Percentiles rank a stretch among this genome's conserved stretches.
These are phyloP conservation scores for Xylariales sp. DNA, from an alignment of 2,329 filamentous ascomycete genomes.

Conservation along the genomic window DNA sequence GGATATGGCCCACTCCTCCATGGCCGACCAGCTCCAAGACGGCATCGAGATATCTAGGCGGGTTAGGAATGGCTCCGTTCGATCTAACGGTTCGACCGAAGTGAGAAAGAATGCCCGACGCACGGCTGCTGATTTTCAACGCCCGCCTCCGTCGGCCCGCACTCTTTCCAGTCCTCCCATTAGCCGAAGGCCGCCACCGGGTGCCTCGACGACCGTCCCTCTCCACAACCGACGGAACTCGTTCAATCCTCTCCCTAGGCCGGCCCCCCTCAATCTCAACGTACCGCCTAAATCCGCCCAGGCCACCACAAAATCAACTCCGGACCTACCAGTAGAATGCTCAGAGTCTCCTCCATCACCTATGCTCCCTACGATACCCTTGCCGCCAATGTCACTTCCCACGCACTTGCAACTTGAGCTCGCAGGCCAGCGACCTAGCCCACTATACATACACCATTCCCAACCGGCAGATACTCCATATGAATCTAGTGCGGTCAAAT, in stretches of 20 bases:
- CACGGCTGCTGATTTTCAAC: slow-evolving; percentile 49
- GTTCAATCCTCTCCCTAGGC: slow-evolving; percentile 58
- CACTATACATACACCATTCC: slow-evolving; percentile 73
- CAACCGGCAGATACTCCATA: slow-evolving; percentile 74
- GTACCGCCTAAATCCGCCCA: slow-evolving; percentile 33
- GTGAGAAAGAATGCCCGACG: slow-evolving; percentile 40
- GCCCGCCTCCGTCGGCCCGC: slow-evolving; percentile 52
- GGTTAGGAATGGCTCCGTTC: slow-evolving; percentile 42
- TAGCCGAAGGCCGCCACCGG: slow-evolving; percentile 52
- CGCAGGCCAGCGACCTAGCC: slow-evolving; percentile 70
- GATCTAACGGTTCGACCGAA: slow-evolving; percentile 47
- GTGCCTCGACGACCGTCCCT: slow-evolving; percentile 49
- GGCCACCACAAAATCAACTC: slow-evolving; percentile 23
- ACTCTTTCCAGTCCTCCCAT: slow-evolving; percentile 67
- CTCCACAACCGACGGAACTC: slow-evolving; percentile 61
- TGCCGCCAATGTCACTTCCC: slow-evolving; percentile 74
- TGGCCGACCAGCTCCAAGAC: slow-evolving; percentile 51
- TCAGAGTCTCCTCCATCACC: slow-evolving; percentile 55
- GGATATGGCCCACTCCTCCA: slow-evolving; percentile 47
- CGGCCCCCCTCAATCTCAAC: slow-evolving; percentile 60
- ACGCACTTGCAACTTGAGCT: slow-evolving; percentile 74
- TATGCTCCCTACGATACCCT: slow-evolving; percentile 66
- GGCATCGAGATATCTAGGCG: slow-evolving; percentile 34
- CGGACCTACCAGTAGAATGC: slow-evolving; percentile 43
- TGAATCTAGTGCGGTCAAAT: slow-evolving; percentile 91